Evolutionary conservation across 805 yeast genomes (phyloP), one percentile per base, ranked within the genome.

Genomic region (Ogataea methylovora): DNA sequence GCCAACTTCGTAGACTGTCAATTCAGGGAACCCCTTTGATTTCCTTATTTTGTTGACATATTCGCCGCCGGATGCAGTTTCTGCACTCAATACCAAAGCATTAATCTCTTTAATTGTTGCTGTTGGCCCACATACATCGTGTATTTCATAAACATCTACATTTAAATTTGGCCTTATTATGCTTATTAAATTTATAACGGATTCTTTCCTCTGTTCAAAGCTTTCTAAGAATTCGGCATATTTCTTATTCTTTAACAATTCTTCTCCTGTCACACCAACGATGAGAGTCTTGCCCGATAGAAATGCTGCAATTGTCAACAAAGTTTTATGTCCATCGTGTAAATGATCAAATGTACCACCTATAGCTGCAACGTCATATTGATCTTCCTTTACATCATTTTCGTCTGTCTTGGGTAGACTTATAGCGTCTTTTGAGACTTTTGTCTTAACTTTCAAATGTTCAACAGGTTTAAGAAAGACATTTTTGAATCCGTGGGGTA

Each of bases 311-410:
- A 84, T 65, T 0, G 92, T 78, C 8, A 92, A 64, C 19, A 92
- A 63, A 20, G 92, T 80, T 54, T 84, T 85, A 58, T 92, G 99
- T 0, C 97, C 99, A 51, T 83, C 94, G 48, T 92, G 99, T 24
- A 92, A 52, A 58, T 92, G 97, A 52, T 92, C 99, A 61, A 92
- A 92, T 0, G 98, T 92, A 0, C 99, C 99, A 1, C 98, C 98
- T 2, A 90, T 78, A 0, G 95, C 90, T 11, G 46, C 49, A 2
- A 44, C 39, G 16, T n/a, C 3, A 10, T 17, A 24, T 9, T 23
- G 20, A 22, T 14, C 25, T 12, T 28, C 30, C 4, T 13, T 7
- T 7, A 7, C 10, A 26, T 15, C 28, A 15, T 26, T 16, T 15
- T 3, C 4, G 4, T 27, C 30, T 12, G 15, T 6, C 15, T 6